A percentile compares a stretch with the other conserved stretches of the same genome.
Conservation (phyloP, 345 rosid species). For the Luvunga scandens region DNA sequence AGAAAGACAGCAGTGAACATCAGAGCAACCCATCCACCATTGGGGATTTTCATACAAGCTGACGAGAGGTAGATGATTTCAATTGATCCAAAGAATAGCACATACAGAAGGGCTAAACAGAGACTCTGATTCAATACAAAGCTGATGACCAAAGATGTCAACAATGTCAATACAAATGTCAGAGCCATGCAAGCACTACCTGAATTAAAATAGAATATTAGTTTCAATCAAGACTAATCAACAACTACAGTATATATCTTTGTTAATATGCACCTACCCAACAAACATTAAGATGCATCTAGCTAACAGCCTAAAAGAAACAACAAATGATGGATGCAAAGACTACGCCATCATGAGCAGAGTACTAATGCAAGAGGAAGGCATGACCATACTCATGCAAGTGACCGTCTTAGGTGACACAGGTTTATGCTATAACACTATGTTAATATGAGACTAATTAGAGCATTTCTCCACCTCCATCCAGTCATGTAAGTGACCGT, state of each 20-base stretch:
- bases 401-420: neutral
- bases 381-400: neutral
- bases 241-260: neutral
- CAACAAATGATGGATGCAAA: neutral
- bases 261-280: neutral
- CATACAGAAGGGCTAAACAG: conserved; percentile 44
- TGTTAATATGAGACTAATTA: neutral
- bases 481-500: neutral
- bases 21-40: conserved; percentile 83
- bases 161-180: conserved; percentile 66
- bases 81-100: conserved; percentile 60
- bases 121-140: conserved; percentile 63
- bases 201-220: conserved; percentile 36
- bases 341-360: neutral
- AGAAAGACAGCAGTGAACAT: conserved; percentile 52
- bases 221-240: neutral
- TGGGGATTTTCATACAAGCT: conserved; percentile 53
- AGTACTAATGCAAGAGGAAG: neutral
- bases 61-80: conserved; percentile 71
- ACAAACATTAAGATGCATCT: neutral
- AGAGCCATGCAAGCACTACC: conserved; percentile 70
- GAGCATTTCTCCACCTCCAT: neutral
- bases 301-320: neutral
- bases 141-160: conserved; percentile 70
- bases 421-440: neutral